Evolutionary conservation across 2,329 filamentous ascomycete genomes (phyloP), one percentile per base, ranked within the genome.

Genomic region (Exophiala xenobiotica): DNA sequence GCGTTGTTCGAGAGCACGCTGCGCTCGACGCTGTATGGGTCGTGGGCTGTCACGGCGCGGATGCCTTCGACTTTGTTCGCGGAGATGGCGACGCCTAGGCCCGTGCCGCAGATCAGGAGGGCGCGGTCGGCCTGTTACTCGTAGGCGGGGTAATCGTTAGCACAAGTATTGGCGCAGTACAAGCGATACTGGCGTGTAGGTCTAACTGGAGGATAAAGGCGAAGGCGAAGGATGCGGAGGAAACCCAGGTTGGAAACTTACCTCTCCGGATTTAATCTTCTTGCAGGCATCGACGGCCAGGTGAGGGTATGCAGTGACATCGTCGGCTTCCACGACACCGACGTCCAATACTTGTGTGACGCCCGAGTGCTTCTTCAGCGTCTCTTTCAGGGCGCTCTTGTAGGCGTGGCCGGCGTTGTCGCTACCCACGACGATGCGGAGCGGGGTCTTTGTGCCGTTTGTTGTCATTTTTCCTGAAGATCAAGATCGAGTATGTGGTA

Each of bases 51-150:
- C 14, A 95, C 90, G n/a, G 90, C 90, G 19, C 89, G 78, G 55
- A 95, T 82, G 4, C 89, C 89, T 50, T 83, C 85, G 58, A 95
- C 83, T 70, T 95, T 95, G 78, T 95, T 95, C 60, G 90, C 90
- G n/a, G 82, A 75, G 66, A 95, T 95, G 62, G 90, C 89, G 6
- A 95, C 90, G 16, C 90, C 90, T 6, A 95, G 79, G 0, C 90
- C 90, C 0, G 90, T 95, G 2, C 90, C 89, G 72, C 89, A 95
- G 73, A 95, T 88, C 35, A 90, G 74, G 29, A 95, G 76, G 0
- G 88, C 89, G 46, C 89, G 85, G 70, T 95, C 89, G 46, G 81
- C 86, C 63, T 82, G 35, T 38, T n/a, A n/a, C n/a, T 27, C 6
- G 24, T 27, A 12, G 24, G 24, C 6, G 24, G 9, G 31, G 11